Evolutionary conservation across 768 basidiomycete species (phyloP), one percentile per base, ranked within the genome.

Genomic region (Lactarius sp.): DNA sequence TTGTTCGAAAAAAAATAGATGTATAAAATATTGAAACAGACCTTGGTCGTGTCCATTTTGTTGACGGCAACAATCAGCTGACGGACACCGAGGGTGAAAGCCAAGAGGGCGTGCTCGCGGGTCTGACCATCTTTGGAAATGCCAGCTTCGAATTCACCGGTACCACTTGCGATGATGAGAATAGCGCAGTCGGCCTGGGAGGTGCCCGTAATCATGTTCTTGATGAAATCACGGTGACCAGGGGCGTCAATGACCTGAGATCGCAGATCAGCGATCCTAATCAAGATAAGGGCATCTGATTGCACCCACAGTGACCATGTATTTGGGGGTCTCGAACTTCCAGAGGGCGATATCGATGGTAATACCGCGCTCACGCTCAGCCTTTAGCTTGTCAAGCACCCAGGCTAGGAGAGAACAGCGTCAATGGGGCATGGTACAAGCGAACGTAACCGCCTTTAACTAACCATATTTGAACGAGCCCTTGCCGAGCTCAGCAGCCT

Each of bases 71-170:
- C 95, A 76, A 99, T 98, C 80, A 99, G 92, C 82, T 99, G 97
- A 79, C 94, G 87, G 78, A 99, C 97, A 88, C 97, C 97, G 73
- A 98, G 94, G 73, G 97, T 99, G 87, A 97, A 98, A 75, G 96
- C 95, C 76, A 98, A 86, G 71, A 99, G 91, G 70, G 97, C 97
- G 83, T 99, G 97, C 86, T 99, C 97, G 82, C 97, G 93, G 74
- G 97, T 98, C 84, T 99, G 97, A 71, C 97, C 97, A 75, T 98
- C 97, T 86, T 99, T 98, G 81, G 96, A 98, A 86, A 99, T 98
- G 92, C 97, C 97, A 76, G 96, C 96, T 80, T 99, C 97, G 81
- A 99, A 98, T 81, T 99, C 97, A 87, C 97, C 97, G 77, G 91
- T 94, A 82, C 97, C 97, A 78, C 83, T 90, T 69, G 96, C 97